Conservation (phyloP, 2,329 filamentous ascomycete species). For the Penicillium fuscoglaucum region DNA sequence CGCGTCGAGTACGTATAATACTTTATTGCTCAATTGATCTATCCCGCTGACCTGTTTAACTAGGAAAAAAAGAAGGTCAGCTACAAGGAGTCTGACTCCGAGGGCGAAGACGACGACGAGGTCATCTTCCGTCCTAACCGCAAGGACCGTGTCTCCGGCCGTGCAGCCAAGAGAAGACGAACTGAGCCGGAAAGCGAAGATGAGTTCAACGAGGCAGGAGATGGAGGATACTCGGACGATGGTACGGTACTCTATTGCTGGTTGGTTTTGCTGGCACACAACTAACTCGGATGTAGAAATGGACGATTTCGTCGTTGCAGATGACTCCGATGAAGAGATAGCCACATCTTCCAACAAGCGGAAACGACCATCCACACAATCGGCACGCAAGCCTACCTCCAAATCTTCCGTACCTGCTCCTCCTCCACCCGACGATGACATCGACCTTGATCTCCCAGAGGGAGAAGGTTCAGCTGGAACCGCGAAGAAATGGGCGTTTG, state of each 20-base stretch:
- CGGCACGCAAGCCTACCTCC: constrained; percentile 39
- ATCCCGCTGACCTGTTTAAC: constrained; percentile 3
- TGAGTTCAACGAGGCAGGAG: constrained; percentile 62
- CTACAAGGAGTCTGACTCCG: constrained; percentile 83
- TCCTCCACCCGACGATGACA: constrained; percentile 55
- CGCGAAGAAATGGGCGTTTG: constrained; percentile 78
- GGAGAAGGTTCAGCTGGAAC: constrained; percentile 63
- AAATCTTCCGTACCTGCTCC: constrained; percentile 49
- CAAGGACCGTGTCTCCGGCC: constrained; percentile 45
- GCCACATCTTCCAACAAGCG: constrained; percentile 64
- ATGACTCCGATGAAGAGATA: constrained; percentile 74
- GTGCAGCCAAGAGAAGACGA: constrained; percentile 58
- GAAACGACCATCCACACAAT: constrained; percentile 60
- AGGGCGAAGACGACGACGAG: constrained; percentile 68
- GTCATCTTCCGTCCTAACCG: constrained; percentile 64
- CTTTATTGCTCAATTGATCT: not conserved
- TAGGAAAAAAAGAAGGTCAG: constrained; percentile 63
- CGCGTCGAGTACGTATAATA: constrained; percentile 66
- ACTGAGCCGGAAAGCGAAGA: constrained; percentile 69
- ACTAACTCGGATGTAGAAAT: constrained; percentile 58
- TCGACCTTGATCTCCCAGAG: constrained; percentile 56
- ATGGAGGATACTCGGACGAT: constrained; percentile 49
- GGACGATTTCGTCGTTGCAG: constrained; percentile 83
- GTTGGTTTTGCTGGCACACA: not conserved
- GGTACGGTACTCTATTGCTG: constrained; percentile 42